Evolutionary conservation across 139 green algal genomes (phyloP), one percentile per base, ranked within the genome.

Genomic region (Trebouxia sp.): DNA sequence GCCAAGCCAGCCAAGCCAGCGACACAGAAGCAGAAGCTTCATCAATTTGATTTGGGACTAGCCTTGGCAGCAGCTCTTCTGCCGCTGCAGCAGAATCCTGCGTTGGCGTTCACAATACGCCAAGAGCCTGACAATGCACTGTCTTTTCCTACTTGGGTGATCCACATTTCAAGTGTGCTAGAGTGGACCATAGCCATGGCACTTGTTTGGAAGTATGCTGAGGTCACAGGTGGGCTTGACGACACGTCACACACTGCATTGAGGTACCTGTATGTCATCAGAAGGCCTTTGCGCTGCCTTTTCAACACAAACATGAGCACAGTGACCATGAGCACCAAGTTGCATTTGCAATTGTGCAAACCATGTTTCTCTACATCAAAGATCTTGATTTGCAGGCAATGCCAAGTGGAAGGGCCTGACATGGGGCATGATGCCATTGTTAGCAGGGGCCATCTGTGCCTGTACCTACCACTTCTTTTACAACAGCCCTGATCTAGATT

Each of bases 101-200:
- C 77, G 28, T 1, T 81, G 53, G 77, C 43, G 26, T n/a, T 56
- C 39, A 45, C 39, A 5, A 47, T 65, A 45, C 80, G 51, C n/a
- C 69, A 65, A 17, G 97, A 99, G 83, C 97, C 96, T 0, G 74
- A 89, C 26, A 99, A 99, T 72, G 97, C 97, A 0, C 90, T 99
- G 0, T 98, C 92, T 1, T 79, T 99, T n/a, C 96, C 96, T 3
- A 99, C 97, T 0, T 99, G 97, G 97, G 92, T 91, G 5, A 94
- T 99, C n/a, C 97, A 99, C 82, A 87, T 94, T 28, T 96, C 93
- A 15, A 93, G 85, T 41, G 91, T 96, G 0, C 62, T 90, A 0
- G 94, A 98, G 70, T 99, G 96, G 95, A 69, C 89, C 15, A 86
- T 85, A 6, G 95, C 90, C 9, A 99, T 98, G 93, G 85, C 79